Evolutionary conservation across 345 rosid species (phyloP), one percentile per base, ranked within the genome.

Genomic region (Aquilaria yunnanensis): DNA sequence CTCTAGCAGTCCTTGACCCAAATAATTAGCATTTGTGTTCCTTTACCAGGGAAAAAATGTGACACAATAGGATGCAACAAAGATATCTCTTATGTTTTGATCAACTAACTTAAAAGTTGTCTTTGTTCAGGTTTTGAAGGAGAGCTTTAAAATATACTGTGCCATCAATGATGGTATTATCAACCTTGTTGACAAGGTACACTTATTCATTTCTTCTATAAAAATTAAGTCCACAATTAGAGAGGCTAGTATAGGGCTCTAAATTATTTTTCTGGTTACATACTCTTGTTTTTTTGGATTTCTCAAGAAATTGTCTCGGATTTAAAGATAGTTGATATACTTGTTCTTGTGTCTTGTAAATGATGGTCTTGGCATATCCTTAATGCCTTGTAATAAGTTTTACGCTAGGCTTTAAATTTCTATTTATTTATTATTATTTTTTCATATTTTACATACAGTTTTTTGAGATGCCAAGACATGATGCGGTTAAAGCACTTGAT

Each of bases 151-250:
- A 83, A 77, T 87, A 37, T 90, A 87, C 56, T 90, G 97, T 63
- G 85, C 95, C 64, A 77, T 90, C 67, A 90, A 90, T 70, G 97
- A 87, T 72, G 97, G 97, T 70, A 90, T 90, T 54, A 90, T 90
- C 76, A 90, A 90, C 77, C 89, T 90, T 62, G 87, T 90, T 55
- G 97, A 90, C 67, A 90, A 90, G 92, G 97, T 83, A 67, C 5
- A 37, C 43, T 37, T 30, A 52, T 53, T 53, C 55, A 0, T 63
- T n/a, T 60, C 62, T n/a, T 60, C 62, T 59, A 56, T 16, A 49
- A 56, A 23, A 56, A 49, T 51, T 53, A 32, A 43, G 3, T 37
- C 8, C 43, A 37, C 43, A 37, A 37, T 37, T 37, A 0, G 43
- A 37, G 5, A 37, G 5, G 43, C 43, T 37, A 4, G 43, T 1